Conservation (phyloP, 495 filamentous ascomycete species). For the Xylona heveae region DNA sequence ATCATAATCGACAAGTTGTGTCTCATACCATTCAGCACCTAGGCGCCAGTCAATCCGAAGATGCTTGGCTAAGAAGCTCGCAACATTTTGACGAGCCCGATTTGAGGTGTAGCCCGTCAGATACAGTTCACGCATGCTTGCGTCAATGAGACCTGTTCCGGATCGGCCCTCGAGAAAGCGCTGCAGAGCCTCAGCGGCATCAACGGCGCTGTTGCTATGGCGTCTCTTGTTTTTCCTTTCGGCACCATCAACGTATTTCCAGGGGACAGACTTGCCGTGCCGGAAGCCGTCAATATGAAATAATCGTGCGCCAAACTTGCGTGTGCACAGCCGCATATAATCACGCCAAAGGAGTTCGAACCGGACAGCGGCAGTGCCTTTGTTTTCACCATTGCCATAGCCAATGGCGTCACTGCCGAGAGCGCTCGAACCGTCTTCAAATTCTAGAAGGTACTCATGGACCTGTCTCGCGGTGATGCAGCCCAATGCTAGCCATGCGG, state of each 20-base stretch:
- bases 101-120: slow-evolving; percentile 55
- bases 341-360: slow-evolving; percentile 58
- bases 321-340: slow-evolving; percentile 48
- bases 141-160: slow-evolving; percentile 50
- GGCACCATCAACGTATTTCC: slow-evolving; percentile 10
- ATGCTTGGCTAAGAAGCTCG: slow-evolving; percentile 47
- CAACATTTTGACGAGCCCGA: slow-evolving; percentile 48
- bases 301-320: slow-evolving; percentile 37
- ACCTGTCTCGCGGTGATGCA: slow-evolving; percentile 45
- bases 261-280: slow-evolving; percentile 15
- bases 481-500: slow-evolving; percentile 44
- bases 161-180: slow-evolving; percentile 40
- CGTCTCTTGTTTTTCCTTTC: slow-evolving; percentile 6
- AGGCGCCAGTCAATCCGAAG: slow-evolving; percentile 54
- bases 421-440: slow-evolving; percentile 30
- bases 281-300: slow-evolving; percentile 40
- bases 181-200: slow-evolving; percentile 13
- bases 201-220: slow-evolving; percentile 9
- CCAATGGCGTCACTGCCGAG: slow-evolving; percentile 15
- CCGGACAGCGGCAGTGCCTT: slow-evolving; percentile 41
- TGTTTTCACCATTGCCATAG: slow-evolving; percentile 42
- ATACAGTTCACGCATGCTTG: slow-evolving; percentile 42
- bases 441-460: slow-evolving; percentile 34
- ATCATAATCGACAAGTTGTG: slow-evolving; percentile 47
- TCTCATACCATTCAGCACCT: slow-evolving; percentile 62